These are phyloP conservation scores for Neonectria magnoliae DNA, from an alignment of 2,329 filamentous ascomycete species.

Conservation along the genomic window DNA sequence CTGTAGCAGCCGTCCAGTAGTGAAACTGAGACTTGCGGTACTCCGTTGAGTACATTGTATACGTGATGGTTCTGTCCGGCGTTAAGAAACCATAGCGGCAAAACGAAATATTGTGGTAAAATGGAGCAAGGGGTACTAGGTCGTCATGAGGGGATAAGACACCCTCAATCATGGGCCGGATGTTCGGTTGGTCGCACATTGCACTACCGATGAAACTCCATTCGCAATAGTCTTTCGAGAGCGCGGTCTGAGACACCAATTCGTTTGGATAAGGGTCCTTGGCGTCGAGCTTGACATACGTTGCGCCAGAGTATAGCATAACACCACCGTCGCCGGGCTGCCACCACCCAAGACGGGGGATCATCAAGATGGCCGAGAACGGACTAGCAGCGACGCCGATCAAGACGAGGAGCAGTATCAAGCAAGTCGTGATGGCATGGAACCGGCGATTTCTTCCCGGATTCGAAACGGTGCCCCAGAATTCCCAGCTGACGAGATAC, in stretches of 20 bases:
- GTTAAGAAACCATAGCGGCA: too few species aligned
- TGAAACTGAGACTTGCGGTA: neutral
- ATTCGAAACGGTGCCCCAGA: slow-evolving; percentile 4
- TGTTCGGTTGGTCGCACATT: too few species aligned
- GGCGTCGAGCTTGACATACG: neutral
- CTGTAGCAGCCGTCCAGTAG: neutral
- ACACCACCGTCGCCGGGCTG: neutral
- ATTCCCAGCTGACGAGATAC: slow-evolving; percentile 15
- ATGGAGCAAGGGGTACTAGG: too few species aligned
- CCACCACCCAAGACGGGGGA: slow-evolving; percentile 18
- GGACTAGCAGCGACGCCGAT: slow-evolving; percentile 5
- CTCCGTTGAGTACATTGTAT: neutral
- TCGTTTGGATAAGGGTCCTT: too few species aligned
- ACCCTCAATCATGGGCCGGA: too few species aligned
- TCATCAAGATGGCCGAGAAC: slow-evolving; percentile 15
- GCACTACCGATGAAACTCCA: too few species aligned
- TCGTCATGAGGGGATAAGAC: too few species aligned
- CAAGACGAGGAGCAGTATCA: neutral
- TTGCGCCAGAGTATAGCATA: neutral
- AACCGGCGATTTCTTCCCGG: neutral
- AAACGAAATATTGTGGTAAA: too few species aligned
- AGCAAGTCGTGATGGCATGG: neutral
- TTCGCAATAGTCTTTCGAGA: too few species aligned
- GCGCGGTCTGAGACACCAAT: too few species aligned
- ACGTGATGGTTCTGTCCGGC: too few species aligned